A percentile compares a stretch with the other conserved stretches of the same genome.
These are phyloP conservation scores for Blastocystis sp. DNA, from an alignment of 352 stramenopile genomes.

Conservation along the genomic window DNA sequence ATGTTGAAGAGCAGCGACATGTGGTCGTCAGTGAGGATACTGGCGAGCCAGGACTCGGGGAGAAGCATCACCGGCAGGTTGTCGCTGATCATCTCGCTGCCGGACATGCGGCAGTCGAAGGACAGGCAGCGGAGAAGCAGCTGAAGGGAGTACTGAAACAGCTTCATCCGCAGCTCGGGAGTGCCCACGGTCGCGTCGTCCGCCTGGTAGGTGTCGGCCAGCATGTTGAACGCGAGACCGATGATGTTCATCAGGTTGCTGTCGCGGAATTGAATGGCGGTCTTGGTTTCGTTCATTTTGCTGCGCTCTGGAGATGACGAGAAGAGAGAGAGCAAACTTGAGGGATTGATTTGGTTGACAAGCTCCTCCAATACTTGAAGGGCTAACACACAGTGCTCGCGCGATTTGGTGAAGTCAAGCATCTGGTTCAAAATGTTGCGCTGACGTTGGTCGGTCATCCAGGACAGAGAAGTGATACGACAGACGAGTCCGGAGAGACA, in stretches of 20 bases:
- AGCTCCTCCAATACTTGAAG: slow-evolving; percentile 27
- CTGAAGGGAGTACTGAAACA: slow-evolving; percentile 8
- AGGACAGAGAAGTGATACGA: slow-evolving; percentile 50
- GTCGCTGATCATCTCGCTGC: not conserved
- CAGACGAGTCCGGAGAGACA: slow-evolving; percentile 19
- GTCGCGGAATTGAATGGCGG: slow-evolving; percentile 32
- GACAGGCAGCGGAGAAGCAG: slow-evolving; percentile 5
- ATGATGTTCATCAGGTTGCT: slow-evolving; percentile 23
- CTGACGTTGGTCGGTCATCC: slow-evolving; percentile 36
- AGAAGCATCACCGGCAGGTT: slow-evolving; percentile 8
- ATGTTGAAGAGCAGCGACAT: slow-evolving; percentile 18
- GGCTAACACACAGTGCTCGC: slow-evolving; percentile 30
- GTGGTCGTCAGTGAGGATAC: not conserved
- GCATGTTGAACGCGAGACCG: slow-evolving; percentile 15
- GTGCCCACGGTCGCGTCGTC: slow-evolving; percentile 26
- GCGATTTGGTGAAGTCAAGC: slow-evolving; percentile 35
- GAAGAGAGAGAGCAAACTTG: not conserved
- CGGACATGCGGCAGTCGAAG: not conserved
- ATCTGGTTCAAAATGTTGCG: slow-evolving; percentile 48
- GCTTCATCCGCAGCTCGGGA: not conserved
- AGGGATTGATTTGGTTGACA: slow-evolving; percentile 41
- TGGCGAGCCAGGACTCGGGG: not conserved
- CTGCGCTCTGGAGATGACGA: not conserved
- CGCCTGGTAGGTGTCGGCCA: not conserved
- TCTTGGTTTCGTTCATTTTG: slow-evolving; percentile 29